Evolutionary conservation across 805 yeast species (phyloP).

Genomic region (Jamesozyma jinghongensis): DNA sequence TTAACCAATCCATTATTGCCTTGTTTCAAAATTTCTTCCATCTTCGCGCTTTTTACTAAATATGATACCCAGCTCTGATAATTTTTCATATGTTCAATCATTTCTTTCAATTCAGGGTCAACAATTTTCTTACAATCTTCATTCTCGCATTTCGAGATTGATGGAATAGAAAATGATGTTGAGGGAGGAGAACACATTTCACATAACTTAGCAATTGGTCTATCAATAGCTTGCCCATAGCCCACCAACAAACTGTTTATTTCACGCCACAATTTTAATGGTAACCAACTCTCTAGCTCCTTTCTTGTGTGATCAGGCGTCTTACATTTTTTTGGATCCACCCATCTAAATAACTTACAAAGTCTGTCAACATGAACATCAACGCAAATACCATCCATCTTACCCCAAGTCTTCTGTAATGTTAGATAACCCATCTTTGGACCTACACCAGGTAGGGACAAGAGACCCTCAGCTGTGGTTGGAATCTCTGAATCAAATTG

Average conservation of each 20-base stretch:
- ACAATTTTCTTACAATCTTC: not conserved
- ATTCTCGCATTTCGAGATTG: constrained; percentile 1
- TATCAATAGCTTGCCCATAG: constrained; percentile 84
- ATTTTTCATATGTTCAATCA: constrained; percentile 7
- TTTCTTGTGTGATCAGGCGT: constrained; percentile 72
- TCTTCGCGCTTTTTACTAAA: constrained; percentile 3
- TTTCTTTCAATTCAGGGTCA: constrained; percentile 2
- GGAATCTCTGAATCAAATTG: constrained; percentile 66
- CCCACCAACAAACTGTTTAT: constrained; percentile 85
- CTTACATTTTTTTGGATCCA: constrained; percentile 33
- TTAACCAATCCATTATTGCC: not conserved
- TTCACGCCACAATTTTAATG: constrained; percentile 66
- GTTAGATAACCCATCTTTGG: constrained; percentile 88
- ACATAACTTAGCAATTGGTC: constrained; percentile 44
- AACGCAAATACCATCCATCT: constrained; percentile 80
- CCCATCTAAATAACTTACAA: constrained; percentile 78
- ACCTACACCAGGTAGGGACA: constrained; percentile 81
- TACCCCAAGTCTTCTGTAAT: constrained; percentile 73
- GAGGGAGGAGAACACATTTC: constrained; percentile 1
- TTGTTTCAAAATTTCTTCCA: too few relatives aligned
- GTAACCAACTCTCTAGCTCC: constrained; percentile 66
- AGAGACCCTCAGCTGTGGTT: constrained; percentile 50
- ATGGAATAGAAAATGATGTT: not conserved
- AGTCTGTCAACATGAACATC: constrained; percentile 85
- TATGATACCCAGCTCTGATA: constrained; percentile 11